phyloP scores from a whole-genome alignment of 169 alveolate species.

The Eimeria tenella region DNA sequence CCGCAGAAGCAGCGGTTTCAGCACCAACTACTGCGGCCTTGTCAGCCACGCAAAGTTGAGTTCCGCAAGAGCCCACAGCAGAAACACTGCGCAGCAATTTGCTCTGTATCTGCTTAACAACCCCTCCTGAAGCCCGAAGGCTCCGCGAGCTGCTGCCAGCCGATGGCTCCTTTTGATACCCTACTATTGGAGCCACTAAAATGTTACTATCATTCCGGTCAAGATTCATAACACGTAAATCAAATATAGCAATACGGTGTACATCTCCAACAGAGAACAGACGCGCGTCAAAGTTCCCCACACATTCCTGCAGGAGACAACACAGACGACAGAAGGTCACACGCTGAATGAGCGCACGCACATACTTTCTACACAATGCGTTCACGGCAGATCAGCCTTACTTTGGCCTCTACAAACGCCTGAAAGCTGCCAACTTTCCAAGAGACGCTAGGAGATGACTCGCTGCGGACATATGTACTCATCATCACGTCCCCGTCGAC shows the following conservation, averaged over 20 bases:
- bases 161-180: slow-evolving; percentile 80
- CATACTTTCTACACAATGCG: neutral
- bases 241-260: slow-evolving; percentile 97
- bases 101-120: slow-evolving; percentile 65
- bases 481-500: slow-evolving; percentile 58
- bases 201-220: slow-evolving; percentile 99
- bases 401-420: slow-evolving; percentile 83
- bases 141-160: slow-evolving; percentile 54
- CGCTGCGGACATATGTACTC: slow-evolving; percentile 59
- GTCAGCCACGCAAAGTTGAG: slow-evolving; percentile 59
- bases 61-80: slow-evolving; percentile 65
- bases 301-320: slow-evolving; percentile 90
- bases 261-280: slow-evolving; percentile 96
- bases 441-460: slow-evolving; percentile 74
- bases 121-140: slow-evolving; percentile 67
- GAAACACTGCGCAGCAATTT: slow-evolving; percentile 61
- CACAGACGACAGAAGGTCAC: neutral
- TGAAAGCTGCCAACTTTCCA: slow-evolving; percentile 95
- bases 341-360: neutral
- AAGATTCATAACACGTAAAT: slow-evolving; percentile 97
- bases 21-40: slow-evolving; percentile 63
- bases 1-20: slow-evolving; percentile 60
- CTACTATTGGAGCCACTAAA: slow-evolving; percentile 90
- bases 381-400: slow-evolving; percentile 6
- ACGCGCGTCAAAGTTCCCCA: slow-evolving; percentile 95